Conservation (phyloP, 352 stramenopile genomes). For the Globisporangium acanthophoron region DNA sequence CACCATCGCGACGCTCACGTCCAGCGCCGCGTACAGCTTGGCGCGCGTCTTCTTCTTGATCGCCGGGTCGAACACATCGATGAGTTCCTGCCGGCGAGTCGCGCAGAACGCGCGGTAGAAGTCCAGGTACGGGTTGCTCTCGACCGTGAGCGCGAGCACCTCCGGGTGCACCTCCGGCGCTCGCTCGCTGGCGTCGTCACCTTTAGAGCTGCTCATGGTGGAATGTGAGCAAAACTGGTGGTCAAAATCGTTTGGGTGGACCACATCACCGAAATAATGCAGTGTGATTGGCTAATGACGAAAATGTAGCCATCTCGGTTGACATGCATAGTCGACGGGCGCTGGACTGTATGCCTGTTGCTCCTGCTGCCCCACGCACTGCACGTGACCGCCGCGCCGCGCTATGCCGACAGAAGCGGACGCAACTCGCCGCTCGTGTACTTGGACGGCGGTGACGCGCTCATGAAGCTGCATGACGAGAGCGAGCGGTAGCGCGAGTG, state of each 20-base stretch:
- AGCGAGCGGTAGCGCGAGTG: conserved; percentile 73
- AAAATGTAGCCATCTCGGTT: conserved; percentile 2
- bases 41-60: conserved; percentile 61
- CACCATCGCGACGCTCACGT: conserved; percentile 80
- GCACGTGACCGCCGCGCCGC: not conserved
- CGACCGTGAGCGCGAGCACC: conserved; percentile 42
- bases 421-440: conserved; percentile 42
- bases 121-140: conserved; percentile 80
- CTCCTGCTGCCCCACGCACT: not conserved
- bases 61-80: conserved; percentile 63
- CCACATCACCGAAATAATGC: not conserved
- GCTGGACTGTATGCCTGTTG: too few species aligned
- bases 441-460: conserved; percentile 51
- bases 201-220: not conserved
- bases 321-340: not conserved
- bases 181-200: conserved; percentile 4
- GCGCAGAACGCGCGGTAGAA: conserved; percentile 67
- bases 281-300: not conserved
- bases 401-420: conserved; percentile 31
- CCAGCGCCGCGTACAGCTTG: conserved; percentile 65
- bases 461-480: conserved; percentile 72
- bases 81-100: conserved; percentile 51
- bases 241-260: not conserved
- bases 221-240: not conserved
- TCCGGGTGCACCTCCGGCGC: conserved; percentile 13